Evolutionary conservation across 495 filamentous ascomycete species (phyloP), one percentile per base, ranked within the genome.

Genomic region (Aspergillus ellipticus): DNA sequence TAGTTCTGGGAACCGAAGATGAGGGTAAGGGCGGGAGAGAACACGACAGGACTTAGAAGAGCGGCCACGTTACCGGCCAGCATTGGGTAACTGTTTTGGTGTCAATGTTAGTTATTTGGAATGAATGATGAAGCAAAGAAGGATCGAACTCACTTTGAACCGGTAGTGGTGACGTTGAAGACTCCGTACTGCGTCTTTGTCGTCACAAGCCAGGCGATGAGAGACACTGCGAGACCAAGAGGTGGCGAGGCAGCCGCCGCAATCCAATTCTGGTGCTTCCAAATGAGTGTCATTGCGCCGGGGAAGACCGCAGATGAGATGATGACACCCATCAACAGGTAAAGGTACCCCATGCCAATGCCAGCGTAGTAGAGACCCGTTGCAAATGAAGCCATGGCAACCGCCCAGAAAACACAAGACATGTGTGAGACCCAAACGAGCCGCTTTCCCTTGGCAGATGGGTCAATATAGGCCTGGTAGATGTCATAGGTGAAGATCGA

Each of bases 401-500:
- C 61, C 3, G 89, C 89, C 63, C 90, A 97, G 10, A 76, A 74
- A 22, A 92, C 67, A 52, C 94, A 92, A 58, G 85, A 82, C 49
- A 78, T 63, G 66, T 97, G 93, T 22, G 87, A 88, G 77, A 92
- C 88, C 73, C 87, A 91, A 49, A 97, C 95, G 5, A 97, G 83
- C 28, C 78, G 82, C 70, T 84, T 86, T 35, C 92, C 92, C 62
- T 82, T 84, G 37, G 88, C 83, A 8, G 57, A 33, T 11, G 82
- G 84, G 19, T 80, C 67, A 62, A 80, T 73, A 54, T 81, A 81
- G 10, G 74, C 74, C 49, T 90, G 85, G 71, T 92, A 94, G 52
- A 96, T 83, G 67, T 97, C 93, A 65, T 96, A 97, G 37, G 92
- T 96, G 72, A 86, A 87, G 71, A 97, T 96, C 24, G 88, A 92